phyloP scores from a whole-genome alignment of 768 basidiomycete species.

The Hygrophoropsis aurantiaca region DNA sequence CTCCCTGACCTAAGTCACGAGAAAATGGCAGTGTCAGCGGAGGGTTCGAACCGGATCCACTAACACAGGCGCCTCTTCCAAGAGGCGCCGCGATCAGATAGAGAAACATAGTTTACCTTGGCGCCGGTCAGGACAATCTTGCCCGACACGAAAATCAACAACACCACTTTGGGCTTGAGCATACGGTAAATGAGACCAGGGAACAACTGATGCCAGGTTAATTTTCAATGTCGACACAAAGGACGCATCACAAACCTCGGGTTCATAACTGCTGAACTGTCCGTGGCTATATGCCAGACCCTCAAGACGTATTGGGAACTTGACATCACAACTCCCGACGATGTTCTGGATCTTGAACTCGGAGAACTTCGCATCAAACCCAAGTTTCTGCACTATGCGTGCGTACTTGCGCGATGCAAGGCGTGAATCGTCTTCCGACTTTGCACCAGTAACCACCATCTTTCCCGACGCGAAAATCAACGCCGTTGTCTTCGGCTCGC shows the following conservation, averaged over 20 bases:
- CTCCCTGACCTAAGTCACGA: slow-evolving; percentile 78
- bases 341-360: slow-evolving; percentile 99
- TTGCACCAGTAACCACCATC: slow-evolving; percentile 99
- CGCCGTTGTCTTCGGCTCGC: slow-evolving; percentile 99
- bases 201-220: slow-evolving; percentile 66
- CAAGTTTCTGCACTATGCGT: slow-evolving; percentile 98
- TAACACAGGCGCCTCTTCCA: slow-evolving; percentile 34
- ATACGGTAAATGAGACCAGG: slow-evolving; percentile 99
- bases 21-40: slow-evolving; percentile 47
- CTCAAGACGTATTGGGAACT: slow-evolving; percentile 97
- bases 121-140: slow-evolving; percentile 99
- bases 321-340: slow-evolving; percentile 96
- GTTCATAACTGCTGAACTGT: slow-evolving; percentile 96
- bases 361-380: slow-evolving; percentile 98
- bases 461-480: slow-evolving; percentile 99
- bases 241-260: slow-evolving; percentile 65
- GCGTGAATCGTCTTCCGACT: slow-evolving; percentile 97
- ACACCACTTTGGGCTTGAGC: slow-evolving; percentile 99
- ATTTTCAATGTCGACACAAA: not conserved
- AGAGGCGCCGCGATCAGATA: slow-evolving; percentile 32
- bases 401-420: slow-evolving; percentile 98
- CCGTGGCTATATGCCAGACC: slow-evolving; percentile 97
- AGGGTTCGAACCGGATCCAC: slow-evolving; percentile 49
- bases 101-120: slow-evolving; percentile 63
- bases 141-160: slow-evolving; percentile 97